These are phyloP conservation scores for Megacollybia marginata DNA, from an alignment of 768 basidiomycete species.

Conservation along the genomic window DNA sequence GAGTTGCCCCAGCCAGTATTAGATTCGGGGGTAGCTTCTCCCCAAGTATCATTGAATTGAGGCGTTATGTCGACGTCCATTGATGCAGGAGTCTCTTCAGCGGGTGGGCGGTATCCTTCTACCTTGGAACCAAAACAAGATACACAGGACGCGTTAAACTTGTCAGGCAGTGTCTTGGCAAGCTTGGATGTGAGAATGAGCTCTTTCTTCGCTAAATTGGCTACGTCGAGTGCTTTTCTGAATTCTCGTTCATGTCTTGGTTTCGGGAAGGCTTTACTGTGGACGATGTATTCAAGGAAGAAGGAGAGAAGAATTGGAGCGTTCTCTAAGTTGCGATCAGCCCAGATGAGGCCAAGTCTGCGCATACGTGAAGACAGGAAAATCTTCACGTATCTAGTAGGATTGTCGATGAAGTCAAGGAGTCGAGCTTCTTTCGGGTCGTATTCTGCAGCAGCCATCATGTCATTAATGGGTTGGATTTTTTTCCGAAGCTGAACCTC, in stretches of 20 bases:
- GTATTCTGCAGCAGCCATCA: neutral
- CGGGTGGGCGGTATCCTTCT: constrained; percentile 27
- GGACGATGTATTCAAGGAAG: constrained; percentile 55
- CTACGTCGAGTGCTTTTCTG: constrained; percentile 36
- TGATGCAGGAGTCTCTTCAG: neutral
- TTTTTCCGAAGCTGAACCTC: neutral
- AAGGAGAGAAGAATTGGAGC: constrained; percentile 50
- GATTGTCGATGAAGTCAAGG: neutral
- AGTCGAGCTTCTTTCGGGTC: neutral
- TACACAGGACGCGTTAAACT: constrained; percentile 41
- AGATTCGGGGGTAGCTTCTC: neutral
- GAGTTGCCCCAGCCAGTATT: neutral
- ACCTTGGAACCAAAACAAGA: constrained; percentile 42
- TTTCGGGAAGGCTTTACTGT: constrained; percentile 48
- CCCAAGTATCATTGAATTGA: neutral
- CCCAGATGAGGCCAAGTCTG: constrained; percentile 64
- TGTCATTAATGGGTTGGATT: neutral
- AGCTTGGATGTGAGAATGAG: constrained; percentile 42
- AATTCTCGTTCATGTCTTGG: constrained; percentile 35
- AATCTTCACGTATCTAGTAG: constrained; percentile 16
- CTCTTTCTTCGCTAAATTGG: constrained; percentile 36
- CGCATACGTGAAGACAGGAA: constrained; percentile 69
- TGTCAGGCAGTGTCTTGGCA: constrained; percentile 39
- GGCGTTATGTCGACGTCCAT: neutral
- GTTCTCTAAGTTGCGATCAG: constrained; percentile 38